Evolutionary conservation across 1,284 basidiomycete species (phyloP).

Genomic region (Ganoderma sp.): DNA sequence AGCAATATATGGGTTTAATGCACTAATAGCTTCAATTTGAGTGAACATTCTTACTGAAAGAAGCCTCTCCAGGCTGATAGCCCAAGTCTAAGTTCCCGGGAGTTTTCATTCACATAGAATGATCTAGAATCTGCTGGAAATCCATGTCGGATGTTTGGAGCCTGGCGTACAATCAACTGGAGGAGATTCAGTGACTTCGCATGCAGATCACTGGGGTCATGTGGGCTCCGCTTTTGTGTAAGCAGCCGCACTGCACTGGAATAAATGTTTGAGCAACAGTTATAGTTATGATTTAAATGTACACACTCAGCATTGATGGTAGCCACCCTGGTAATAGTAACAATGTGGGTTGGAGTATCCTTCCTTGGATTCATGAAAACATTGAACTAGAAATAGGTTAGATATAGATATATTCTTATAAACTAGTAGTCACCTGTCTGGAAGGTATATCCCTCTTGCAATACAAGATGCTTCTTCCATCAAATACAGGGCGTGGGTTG

Average conservation of each 20-base stretch:
- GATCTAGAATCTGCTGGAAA: slow-evolving; percentile 31
- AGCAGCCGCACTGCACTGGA: slow-evolving; percentile 23
- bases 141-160: slow-evolving; percentile 36
- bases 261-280: neutral
- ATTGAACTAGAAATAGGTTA: slow-evolving; percentile 17
- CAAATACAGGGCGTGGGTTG: slow-evolving; percentile 32
- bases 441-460: neutral
- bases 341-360: slow-evolving; percentile 13
- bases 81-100: slow-evolving; percentile 18
- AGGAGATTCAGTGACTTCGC: slow-evolving; percentile 33
- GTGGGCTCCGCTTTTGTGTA: slow-evolving; percentile 7
- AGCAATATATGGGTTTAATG: neutral
- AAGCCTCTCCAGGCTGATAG: slow-evolving; percentile 30
- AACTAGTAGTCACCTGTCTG: neutral
- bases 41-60: slow-evolving; percentile 12
- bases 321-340: slow-evolving; percentile 26
- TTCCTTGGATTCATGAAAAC: slow-evolving; percentile 21
- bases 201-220: slow-evolving; percentile 20
- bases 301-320: slow-evolving; percentile 26
- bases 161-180: slow-evolving; percentile 37
- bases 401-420: neutral
- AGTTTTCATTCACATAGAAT: slow-evolving; percentile 17
- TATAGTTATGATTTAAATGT: neutral
- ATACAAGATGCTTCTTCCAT: slow-evolving; percentile 35
- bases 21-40: neutral